Conservation (phyloP, 352 stramenopile genomes). For the Phytopythium kandeliae region DNA sequence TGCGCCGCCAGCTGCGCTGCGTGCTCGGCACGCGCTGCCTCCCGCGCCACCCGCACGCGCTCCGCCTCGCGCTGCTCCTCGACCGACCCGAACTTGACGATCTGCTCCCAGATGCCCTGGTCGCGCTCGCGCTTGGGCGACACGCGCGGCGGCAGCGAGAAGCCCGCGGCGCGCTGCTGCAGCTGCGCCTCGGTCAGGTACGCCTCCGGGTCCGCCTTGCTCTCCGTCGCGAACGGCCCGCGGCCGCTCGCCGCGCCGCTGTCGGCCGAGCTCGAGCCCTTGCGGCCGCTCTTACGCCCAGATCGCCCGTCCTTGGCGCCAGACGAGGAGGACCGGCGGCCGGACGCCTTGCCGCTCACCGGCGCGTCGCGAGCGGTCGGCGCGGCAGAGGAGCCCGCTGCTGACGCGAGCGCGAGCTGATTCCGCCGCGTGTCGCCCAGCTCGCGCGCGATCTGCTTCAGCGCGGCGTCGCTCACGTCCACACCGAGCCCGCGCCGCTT, state of each 20-base stretch:
- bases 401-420: constrained; percentile 17
- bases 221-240: constrained; percentile 4
- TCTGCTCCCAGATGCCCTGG: constrained; percentile 80
- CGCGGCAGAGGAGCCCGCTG: no score
- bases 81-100: constrained; percentile 70
- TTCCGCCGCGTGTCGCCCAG: constrained; percentile 28
- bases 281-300: constrained; percentile 4
- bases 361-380: constrained; percentile 12
- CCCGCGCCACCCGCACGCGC: constrained; percentile 24
- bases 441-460: constrained; percentile 37
- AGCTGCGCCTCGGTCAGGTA: constrained; percentile 68
- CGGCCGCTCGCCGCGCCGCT: constrained; percentile 5
- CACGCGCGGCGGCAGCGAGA: constrained; percentile 46
- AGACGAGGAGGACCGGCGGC: constrained; percentile 14
- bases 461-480: constrained; percentile 31
- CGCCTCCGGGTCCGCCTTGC: constrained; percentile 31
- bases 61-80: constrained; percentile 61
- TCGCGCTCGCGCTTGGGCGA: constrained; percentile 74
- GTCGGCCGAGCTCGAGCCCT: constrained; percentile 4
- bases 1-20: constrained; percentile 44
- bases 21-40: constrained; percentile 27
- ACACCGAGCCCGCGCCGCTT: constrained; percentile 30
- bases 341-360: constrained; percentile 15
- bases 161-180: constrained; percentile 65
- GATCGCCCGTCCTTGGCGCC: constrained; percentile 7